Evolutionary conservation across 176 grass and related monocot species (phyloP).

Genomic region (Bonia amplexicaulis): DNA sequence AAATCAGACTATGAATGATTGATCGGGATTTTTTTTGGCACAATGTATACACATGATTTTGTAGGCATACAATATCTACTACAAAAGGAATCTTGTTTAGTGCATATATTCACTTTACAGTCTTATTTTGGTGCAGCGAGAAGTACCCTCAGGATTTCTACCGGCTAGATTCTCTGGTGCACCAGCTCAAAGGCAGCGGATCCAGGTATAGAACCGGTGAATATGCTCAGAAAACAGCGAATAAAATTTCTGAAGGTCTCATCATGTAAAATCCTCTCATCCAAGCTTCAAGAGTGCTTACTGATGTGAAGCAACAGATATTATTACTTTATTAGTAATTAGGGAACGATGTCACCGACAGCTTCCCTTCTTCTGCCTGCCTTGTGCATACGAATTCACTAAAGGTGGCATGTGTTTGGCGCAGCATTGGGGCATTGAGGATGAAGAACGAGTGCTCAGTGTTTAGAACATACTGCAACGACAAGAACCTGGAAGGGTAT

Average conservation of each 20-base stretch:
- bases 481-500: conserved; percentile 57
- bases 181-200: conserved; percentile 65
- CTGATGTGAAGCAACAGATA: not conserved
- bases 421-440: conserved; percentile 59
- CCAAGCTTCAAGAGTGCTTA: conserved; percentile 6
- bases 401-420: not conserved
- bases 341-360: not conserved
- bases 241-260: not conserved
- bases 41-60: not conserved
- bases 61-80: not conserved
- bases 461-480: conserved; percentile 49
- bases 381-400: conserved; percentile 2
- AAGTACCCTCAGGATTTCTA: conserved; percentile 63
- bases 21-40: not conserved
- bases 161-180: conserved; percentile 44
- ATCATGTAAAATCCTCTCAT: not conserved
- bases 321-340: not conserved
- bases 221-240: conserved; percentile 21
- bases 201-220: conserved; percentile 42
- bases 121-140: conserved; percentile 42
- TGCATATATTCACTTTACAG: conserved; percentile 20
- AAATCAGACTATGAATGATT: not conserved
- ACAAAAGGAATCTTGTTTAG: not conserved
- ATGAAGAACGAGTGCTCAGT: conserved; percentile 65
- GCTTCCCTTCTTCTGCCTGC: not conserved